Conservation (phyloP, 2,329 filamentous ascomycete species). For the Alternaria metachromatica region DNA sequence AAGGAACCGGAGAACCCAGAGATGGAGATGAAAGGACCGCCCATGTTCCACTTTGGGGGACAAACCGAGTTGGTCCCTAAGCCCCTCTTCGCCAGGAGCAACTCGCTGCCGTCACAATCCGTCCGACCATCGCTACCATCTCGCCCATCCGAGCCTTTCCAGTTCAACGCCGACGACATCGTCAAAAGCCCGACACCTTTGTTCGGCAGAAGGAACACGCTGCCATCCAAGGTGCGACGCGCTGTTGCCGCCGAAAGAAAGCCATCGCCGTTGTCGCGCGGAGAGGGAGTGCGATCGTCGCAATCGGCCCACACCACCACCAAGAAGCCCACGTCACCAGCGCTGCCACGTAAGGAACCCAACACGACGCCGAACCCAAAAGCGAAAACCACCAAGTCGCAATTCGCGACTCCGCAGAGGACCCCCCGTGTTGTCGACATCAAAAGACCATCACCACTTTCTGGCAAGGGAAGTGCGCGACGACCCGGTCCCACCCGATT, state of each 20-base stretch:
- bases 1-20: conserved; percentile 8
- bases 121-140: conserved; percentile 8
- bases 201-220: conserved; percentile 7
- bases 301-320: conserved; percentile 10
- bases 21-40: conserved; percentile 14
- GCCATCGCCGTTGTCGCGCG: conserved; percentile 35
- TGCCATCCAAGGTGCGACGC: conserved; percentile 23
- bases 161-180: conserved; percentile 3
- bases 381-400: background rate
- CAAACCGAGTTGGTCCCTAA: conserved; percentile 26
- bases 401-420: background rate
- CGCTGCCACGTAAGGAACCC: background rate
- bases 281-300: conserved; percentile 23
- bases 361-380: background rate
- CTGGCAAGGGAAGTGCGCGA: conserved; percentile 7
- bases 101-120: conserved; percentile 19
- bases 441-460: conserved; percentile 12
- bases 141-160: conserved; percentile 6
- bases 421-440: background rate
- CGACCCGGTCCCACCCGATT: conserved; percentile 7
- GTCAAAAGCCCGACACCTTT: conserved; percentile 3
- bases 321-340: conserved; percentile 6
- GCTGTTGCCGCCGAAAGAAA: conserved; percentile 25
- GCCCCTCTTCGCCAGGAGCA: conserved; percentile 36
- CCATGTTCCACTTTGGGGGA: conserved; percentile 11